Percentiles rank a stretch among this genome's conserved stretches.
Evolutionary conservation across 2,329 filamentous ascomycete species (phyloP).

Genomic region (Verticillium nonalfalfae): DNA sequence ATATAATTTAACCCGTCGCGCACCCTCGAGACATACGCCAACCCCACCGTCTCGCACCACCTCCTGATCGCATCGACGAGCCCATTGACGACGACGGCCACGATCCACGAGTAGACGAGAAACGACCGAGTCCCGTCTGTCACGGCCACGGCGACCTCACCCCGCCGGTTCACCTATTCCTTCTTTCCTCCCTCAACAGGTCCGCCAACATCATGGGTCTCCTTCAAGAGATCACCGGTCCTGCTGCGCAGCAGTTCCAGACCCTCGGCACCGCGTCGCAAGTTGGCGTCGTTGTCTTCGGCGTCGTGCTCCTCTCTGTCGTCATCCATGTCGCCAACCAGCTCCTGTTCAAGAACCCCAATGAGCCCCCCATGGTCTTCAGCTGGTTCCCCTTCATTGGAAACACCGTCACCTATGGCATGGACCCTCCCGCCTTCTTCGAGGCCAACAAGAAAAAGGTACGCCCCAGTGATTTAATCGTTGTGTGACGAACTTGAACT

Average conservation of each 20-base stretch:
- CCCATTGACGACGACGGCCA: not conserved
- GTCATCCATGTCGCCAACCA: conserved; percentile 76
- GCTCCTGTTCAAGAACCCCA: conserved; percentile 72
- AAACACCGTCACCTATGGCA: conserved; percentile 89
- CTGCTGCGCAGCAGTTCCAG: conserved; percentile 42
- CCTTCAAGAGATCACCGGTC: conserved; percentile 44
- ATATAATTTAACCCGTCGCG: conserved; percentile 1
- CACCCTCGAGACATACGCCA: not conserved
- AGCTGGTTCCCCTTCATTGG: conserved; percentile 80
- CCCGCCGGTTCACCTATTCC: not conserved
- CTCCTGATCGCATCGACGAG: not conserved
- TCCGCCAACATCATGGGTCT: conserved; percentile 41
- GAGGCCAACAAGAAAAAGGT: conserved; percentile 70
- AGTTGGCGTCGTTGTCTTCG: conserved; percentile 34
- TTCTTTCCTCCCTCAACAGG: conserved; percentile 1
- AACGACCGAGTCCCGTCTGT: not conserved
- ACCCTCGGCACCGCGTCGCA: conserved; percentile 41
- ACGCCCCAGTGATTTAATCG: conserved; percentile 14
- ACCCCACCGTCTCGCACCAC: not conserved
- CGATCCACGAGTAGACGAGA: not conserved
- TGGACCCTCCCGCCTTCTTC: conserved; percentile 90
- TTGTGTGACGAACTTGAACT: not conserved
- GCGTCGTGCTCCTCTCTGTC: conserved; percentile 49
- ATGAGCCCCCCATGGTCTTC: conserved; percentile 76
- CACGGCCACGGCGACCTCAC: not conserved